Conservation (phyloP, 108 stramenopile genomes). For the Schizochytrium sp. region DNA sequence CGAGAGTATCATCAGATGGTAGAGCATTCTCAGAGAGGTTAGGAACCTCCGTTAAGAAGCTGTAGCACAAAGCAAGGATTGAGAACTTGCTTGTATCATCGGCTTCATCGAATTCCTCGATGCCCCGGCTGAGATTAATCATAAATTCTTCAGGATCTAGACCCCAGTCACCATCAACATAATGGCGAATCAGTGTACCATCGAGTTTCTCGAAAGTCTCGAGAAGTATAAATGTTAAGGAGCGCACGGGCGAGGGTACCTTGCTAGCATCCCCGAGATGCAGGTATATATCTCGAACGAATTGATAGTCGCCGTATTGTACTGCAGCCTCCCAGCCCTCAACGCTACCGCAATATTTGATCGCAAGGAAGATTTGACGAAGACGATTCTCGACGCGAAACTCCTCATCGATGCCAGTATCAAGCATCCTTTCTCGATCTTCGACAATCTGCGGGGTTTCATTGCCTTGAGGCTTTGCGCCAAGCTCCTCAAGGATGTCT, state of each 20-base stretch:
- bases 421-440: slow-evolving; percentile 38
- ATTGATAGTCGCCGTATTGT: background rate
- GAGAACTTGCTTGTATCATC: background rate
- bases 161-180: slow-evolving; percentile 36
- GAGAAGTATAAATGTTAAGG: background rate
- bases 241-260: background rate
- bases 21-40: background rate
- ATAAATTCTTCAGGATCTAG: slow-evolving; percentile 19
- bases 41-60: slow-evolving; percentile 46
- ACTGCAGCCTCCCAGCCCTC: slow-evolving; percentile 44
- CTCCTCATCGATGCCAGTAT: background rate
- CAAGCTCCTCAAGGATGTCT: slow-evolving; percentile 14
- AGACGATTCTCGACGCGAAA: background rate
- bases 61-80: background rate
- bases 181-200: background rate
- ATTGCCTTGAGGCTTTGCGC: background rate
- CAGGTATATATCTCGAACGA: slow-evolving; percentile 34
- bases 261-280: background rate
- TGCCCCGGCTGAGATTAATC: background rate
- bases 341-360: background rate
- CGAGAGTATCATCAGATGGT: background rate
- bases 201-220: slow-evolving; percentile 36
- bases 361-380: slow-evolving; percentile 33
- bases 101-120: background rate
- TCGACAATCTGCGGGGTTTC: background rate